phyloP scores from a whole-genome alignment of 768 basidiomycete genomes.

The Hygrocybe coccinea region DNA sequence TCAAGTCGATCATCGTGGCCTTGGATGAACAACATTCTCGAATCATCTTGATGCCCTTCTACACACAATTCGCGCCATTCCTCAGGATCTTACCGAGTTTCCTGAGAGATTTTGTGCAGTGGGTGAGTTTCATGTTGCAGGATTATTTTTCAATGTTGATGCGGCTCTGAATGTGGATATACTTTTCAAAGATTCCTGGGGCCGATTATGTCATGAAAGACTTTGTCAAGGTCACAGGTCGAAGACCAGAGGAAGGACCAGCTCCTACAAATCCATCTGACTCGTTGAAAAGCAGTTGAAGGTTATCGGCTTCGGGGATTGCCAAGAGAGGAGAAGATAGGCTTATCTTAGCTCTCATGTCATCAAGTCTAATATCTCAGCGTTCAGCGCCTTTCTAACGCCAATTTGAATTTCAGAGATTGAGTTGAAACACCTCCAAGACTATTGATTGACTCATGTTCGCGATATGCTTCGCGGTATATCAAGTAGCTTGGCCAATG shows the following conservation, averaged over 20 bases:
- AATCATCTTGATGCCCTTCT: slow-evolving; percentile 69
- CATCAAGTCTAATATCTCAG: too few relatives aligned
- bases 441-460: too few relatives aligned
- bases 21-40: slow-evolving; percentile 77
- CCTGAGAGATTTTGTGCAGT: slow-evolving; percentile 67
- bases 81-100: slow-evolving; percentile 64
- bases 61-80: slow-evolving; percentile 53
- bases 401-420: background rate
- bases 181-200: slow-evolving; percentile 45
- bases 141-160: background rate
- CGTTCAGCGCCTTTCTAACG: too few relatives aligned
- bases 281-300: background rate
- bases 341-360: too few relatives aligned
- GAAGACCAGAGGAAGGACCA: slow-evolving; percentile 51
- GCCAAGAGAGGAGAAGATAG: too few relatives aligned
- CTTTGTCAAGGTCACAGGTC: slow-evolving; percentile 61
- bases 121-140: slow-evolving; percentile 43
- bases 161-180: background rate
- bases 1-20: slow-evolving; percentile 76
- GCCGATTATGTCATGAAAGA: slow-evolving; percentile 69
- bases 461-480: too few relatives aligned
- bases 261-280: background rate
- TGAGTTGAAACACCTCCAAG: too few relatives aligned
- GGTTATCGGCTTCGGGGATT: background rate
- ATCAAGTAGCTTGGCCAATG: too few relatives aligned